A percentile compares a stretch with the other conserved stretches of the same genome.
Evolutionary conservation across 1,139 yeast genomes (phyloP).

Genomic region (Nakaseomyces kungkrabaensis): DNA sequence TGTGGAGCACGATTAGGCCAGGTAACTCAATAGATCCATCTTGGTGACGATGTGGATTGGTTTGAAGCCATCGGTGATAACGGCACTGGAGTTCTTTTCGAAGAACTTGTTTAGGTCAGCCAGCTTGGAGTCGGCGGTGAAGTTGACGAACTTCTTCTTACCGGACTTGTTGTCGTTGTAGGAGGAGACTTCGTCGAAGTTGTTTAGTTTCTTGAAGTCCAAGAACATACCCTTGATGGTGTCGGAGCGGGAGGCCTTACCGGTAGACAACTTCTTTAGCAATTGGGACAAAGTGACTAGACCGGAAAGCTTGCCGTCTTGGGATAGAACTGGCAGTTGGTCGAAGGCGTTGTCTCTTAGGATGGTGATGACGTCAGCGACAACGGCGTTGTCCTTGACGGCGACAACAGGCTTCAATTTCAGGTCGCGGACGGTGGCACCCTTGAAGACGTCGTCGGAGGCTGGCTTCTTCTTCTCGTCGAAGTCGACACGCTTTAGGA

Average conservation of each 20-base stretch:
- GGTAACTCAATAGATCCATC: constrained; percentile 69
- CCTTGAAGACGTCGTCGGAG: constrained; percentile 40
- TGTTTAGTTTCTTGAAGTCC: constrained; percentile 65
- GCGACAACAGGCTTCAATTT: constrained; percentile 77
- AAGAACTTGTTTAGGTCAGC: constrained; percentile 67
- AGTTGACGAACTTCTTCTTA: constrained; percentile 59
- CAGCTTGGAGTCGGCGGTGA: constrained; percentile 61
- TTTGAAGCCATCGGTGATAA: constrained; percentile 67
- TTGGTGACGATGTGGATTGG: constrained; percentile 83
- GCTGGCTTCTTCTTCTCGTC: constrained; percentile 12
- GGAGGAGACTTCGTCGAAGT: constrained; percentile 51
- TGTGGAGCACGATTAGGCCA: constrained; percentile 15
- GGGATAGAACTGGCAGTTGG: constrained; percentile 68
- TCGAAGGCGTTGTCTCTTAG: constrained; percentile 74
- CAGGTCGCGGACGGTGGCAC: constrained; percentile 58
- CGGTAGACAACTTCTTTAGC: constrained; percentile 57
- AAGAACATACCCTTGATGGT: constrained; percentile 55
- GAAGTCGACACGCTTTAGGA: constrained; percentile 30
- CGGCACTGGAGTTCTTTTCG: constrained; percentile 79
- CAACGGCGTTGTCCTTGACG: constrained; percentile 52
- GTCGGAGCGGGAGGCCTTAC: constrained; percentile 49
- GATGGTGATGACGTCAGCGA: constrained; percentile 58
- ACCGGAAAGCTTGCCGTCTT: constrained; percentile 59
- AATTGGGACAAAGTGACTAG: constrained; percentile 69
- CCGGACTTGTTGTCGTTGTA: constrained; percentile 54